phyloP scores from a whole-genome alignment of 495 filamentous ascomycete genomes.

The Aspergillus egyptiacus region DNA sequence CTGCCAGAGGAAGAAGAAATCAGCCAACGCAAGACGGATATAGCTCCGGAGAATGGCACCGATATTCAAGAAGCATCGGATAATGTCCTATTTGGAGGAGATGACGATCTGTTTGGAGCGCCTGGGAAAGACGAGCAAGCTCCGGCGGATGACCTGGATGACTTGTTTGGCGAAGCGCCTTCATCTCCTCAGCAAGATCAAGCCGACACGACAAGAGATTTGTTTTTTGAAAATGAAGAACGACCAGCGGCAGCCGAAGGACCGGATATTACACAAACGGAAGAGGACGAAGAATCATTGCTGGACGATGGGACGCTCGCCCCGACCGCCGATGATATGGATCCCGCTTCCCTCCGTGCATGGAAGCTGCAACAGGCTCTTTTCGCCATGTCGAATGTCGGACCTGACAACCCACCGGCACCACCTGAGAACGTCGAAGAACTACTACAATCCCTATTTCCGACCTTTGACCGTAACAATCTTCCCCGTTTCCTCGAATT shows the following conservation, averaged over 20 bases:
- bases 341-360: slow-evolving; percentile 37
- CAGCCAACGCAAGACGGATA: slow-evolving; percentile 8
- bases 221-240: slow-evolving; percentile 36
- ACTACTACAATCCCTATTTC: slow-evolving; percentile 61
- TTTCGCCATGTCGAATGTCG: slow-evolving; percentile 44
- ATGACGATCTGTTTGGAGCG: slow-evolving; percentile 39
- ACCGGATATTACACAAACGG: slow-evolving; percentile 28
- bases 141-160: slow-evolving; percentile 42
- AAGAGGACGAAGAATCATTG: slow-evolving; percentile 32
- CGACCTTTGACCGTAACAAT: slow-evolving; percentile 59
- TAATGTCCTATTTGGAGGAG: slow-evolving; percentile 19
- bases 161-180: slow-evolving; percentile 50
- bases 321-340: slow-evolving; percentile 38
- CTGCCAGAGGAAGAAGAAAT: slow-evolving; percentile 60
- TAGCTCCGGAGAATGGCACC: slow-evolving; percentile 2
- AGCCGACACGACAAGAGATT: slow-evolving; percentile 33
- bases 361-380: slow-evolving; percentile 49
- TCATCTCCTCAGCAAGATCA: slow-evolving; percentile 36
- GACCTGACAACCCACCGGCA: slow-evolving; percentile 44
- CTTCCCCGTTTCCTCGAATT: slow-evolving; percentile 66
- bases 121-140: slow-evolving; percentile 25
- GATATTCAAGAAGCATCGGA: slow-evolving; percentile 11
- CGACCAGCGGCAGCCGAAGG: slow-evolving; percentile 26
- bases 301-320: slow-evolving; percentile 24
- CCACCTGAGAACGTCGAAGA: slow-evolving; percentile 61